Evolutionary conservation across 2,329 filamentous ascomycete species (phyloP).

Genomic region (Trichoderma hamatum): DNA sequence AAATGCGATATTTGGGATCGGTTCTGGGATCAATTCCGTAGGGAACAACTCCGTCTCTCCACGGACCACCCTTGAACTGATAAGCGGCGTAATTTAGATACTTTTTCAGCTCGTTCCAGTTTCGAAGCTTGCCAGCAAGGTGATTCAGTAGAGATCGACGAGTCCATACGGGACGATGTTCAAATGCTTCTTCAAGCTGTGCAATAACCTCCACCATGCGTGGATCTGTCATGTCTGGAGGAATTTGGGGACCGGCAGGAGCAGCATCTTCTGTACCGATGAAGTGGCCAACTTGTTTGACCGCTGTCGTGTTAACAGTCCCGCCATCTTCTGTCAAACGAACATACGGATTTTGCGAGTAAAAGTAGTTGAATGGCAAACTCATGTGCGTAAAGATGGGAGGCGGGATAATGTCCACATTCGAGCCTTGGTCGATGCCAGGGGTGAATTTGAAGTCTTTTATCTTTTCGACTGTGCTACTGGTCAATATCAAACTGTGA

Average conservation of each 20-base stretch:
- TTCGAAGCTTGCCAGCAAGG: conserved; percentile 55
- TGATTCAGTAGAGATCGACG: conserved; percentile 78
- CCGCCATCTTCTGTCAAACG: conserved; percentile 61
- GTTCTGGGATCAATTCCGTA: conserved; percentile 85
- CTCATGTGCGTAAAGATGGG: conserved; percentile 75
- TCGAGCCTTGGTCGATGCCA: conserved; percentile 58
- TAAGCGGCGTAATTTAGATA: conserved; percentile 86
- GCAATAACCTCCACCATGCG: conserved; percentile 66
- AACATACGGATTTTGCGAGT: conserved; percentile 83
- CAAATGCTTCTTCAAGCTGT: conserved; percentile 66
- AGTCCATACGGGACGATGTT: conserved; percentile 81
- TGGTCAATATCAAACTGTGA: conserved; percentile 31
- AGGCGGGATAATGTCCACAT: conserved; percentile 76
- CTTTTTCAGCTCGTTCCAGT: conserved; percentile 66
- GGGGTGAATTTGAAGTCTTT: conserved; percentile 68
- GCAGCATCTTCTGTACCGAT: conserved; percentile 64
- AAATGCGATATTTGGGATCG: conserved; percentile 75
- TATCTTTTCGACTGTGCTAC: conserved; percentile 48
- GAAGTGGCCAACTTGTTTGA: conserved; percentile 63
- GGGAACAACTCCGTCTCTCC: conserved; percentile 82
- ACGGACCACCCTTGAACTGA: conserved; percentile 90
- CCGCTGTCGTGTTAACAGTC: conserved; percentile 61
- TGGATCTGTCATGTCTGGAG: conserved; percentile 61
- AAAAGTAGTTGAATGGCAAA: conserved; percentile 77
- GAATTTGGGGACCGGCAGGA: conserved; percentile 61